Base-by-base conservation (phyloP, 164 flowering plant species). In the Berberis thunbergii region DNA sequence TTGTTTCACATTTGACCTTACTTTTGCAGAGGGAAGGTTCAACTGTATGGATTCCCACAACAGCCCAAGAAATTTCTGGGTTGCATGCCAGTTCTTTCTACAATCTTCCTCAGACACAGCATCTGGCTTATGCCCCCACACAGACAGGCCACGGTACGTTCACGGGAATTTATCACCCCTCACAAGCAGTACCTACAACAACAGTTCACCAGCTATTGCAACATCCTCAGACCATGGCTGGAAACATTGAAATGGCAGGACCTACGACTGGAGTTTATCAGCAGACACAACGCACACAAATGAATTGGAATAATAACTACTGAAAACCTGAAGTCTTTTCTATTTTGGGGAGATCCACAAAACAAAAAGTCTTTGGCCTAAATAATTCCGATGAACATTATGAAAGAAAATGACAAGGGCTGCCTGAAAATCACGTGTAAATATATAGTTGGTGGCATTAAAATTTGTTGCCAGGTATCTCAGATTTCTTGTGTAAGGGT, bases 271-370 rank as follows among this genome's bases (percentile, higher is more conserved):
- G 69, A 70, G 85, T 81, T 60, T 89, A 86, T 70, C 98, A 89
- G 80, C 92, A 86, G 64, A 81, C 96, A 41, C 96, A 87, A 74
- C 90, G 81, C 64, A 63, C 88, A 68, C 96, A 84, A 62, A 77
- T 84, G 49, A 89, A 89, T 75, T 91, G 98, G 98, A 87, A 81
- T 9, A 84, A 78, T 70, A 88, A 76, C 79, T 89, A 83, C 78
- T 91, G 74, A 84, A 65, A 13, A 54, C 26, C 26, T 26, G 46
- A 62, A 26, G 6, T 45, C 40, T 39, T 62, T 61, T 26, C 26
- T 26, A 13, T 67, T 53, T 58, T 56, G 54, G 53, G 54, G 9
- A 41, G 53, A n/a, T 13, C 2, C 8, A 67, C 45, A 41, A 45
- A 54, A 46, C 13, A 53, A 45, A 26, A 26, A 26, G 26, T 26